Conservation (phyloP, 139 green algal species). For the Asterochloris sp. region DNA sequence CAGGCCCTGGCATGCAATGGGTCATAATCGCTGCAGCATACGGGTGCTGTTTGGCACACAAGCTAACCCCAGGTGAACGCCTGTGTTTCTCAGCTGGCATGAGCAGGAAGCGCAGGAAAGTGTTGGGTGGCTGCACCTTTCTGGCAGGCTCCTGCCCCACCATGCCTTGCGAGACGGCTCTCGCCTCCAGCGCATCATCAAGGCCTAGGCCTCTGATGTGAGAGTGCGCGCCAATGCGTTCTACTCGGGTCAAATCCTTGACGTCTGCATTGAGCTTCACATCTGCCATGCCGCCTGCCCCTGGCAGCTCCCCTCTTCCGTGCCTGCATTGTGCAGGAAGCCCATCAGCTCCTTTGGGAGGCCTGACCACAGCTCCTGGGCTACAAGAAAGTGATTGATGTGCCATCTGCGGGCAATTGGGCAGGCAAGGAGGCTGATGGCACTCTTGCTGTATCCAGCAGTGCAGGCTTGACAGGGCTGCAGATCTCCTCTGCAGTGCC, state of each 20-base stretch:
- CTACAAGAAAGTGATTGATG: too few species aligned
- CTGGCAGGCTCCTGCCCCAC: slow-evolving; percentile 88
- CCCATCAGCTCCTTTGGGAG: too few species aligned
- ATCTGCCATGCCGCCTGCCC: slow-evolving; percentile 38
- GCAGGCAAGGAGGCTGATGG: too few species aligned
- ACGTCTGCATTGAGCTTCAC: slow-evolving; percentile 76
- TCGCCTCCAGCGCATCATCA: slow-evolving; percentile 91
- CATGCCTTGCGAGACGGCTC: slow-evolving; percentile 93
- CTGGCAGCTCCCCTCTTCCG: too few species aligned
- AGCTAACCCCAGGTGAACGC: not conserved
- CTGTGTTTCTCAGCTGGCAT: not conserved
- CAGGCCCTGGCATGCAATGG: too few species aligned
- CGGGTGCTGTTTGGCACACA: not conserved
- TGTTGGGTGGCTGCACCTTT: slow-evolving; percentile 55
- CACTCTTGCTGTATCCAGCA: too few species aligned
- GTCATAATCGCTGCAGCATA: too few species aligned
- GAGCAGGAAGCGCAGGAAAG: not conserved
- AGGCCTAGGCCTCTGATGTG: slow-evolving; percentile 97
- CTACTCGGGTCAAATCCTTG: slow-evolving; percentile 92
- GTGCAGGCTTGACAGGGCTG: too few species aligned
- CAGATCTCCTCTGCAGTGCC: too few species aligned
- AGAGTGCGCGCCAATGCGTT: slow-evolving; percentile 95
- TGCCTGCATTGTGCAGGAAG: too few species aligned
- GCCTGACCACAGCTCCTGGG: too few species aligned
- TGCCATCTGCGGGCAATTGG: too few species aligned